These are phyloP conservation scores for Stereocaulon alpinum DNA, from an alignment of 495 filamentous ascomycete genomes.

Conservation along the genomic window DNA sequence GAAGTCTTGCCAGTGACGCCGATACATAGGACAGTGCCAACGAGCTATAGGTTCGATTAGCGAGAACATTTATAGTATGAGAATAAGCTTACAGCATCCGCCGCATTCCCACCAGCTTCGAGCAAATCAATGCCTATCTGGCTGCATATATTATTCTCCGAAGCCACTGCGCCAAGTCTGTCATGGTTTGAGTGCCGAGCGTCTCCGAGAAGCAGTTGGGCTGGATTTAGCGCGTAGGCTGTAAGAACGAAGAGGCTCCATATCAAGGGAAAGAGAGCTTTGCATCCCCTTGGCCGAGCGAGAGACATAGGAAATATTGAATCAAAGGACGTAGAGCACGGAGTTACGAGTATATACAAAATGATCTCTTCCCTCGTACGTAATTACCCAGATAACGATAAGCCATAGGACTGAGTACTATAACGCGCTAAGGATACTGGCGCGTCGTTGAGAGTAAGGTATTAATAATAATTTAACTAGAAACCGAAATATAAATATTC, in stretches of 20 bases:
- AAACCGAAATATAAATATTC: too few relatives aligned
- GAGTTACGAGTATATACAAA: too few relatives aligned
- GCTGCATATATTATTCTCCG: slow-evolving; percentile 64
- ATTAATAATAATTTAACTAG: too few relatives aligned
- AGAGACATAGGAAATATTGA: not conserved
- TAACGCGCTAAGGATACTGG: too few relatives aligned
- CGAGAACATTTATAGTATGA: too few relatives aligned
- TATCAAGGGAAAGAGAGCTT: not conserved
- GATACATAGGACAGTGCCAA: slow-evolving; percentile 62
- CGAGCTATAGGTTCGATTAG: slow-evolving; percentile 31
- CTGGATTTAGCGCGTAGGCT: not conserved
- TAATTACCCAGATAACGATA: too few relatives aligned
- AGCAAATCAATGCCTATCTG: slow-evolving; percentile 66
- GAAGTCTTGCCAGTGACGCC: slow-evolving; percentile 50
- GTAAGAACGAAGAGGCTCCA: not conserved
- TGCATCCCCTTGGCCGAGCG: not conserved
- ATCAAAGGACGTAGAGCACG: too few relatives aligned
- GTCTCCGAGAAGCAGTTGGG: not conserved
- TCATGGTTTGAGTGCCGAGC: not conserved
- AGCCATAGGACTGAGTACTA: too few relatives aligned
- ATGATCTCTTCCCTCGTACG: too few relatives aligned
- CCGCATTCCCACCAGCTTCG: slow-evolving; percentile 60
- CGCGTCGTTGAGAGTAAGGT: too few relatives aligned
- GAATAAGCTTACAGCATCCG: slow-evolving; percentile 56
- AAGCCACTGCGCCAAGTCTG: slow-evolving; percentile 61